Base-by-base conservation (phyloP, 2,329 filamentous ascomycete genomes). In the Alternaria solani region DNA sequence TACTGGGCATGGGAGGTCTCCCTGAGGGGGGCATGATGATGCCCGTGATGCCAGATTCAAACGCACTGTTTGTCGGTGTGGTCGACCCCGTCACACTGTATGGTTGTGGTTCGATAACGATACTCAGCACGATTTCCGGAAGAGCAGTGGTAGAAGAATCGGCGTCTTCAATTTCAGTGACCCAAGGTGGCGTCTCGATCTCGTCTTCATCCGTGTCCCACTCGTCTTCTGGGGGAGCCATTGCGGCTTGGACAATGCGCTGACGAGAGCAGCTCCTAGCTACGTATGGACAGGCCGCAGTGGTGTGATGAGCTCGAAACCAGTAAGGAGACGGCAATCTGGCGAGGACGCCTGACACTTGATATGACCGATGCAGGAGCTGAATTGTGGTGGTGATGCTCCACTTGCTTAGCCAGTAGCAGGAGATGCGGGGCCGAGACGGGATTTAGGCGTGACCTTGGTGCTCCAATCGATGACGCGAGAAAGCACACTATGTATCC, bases 371-470 rank as follows among this genome's bases (percentile, higher is more conserved):
- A 58, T 48, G 46, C 18, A 53, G 43, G 64, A 47, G 62, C 58
- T 62, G 59, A 52, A 52, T 39, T 61, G 56, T 59, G 55, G 56
- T 62, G 68, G 56, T 67, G 66, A 68, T 70, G 53, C 38, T 65
- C 58, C 54, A 64, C 58, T 51, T 55, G 56, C 48, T 63, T 62
- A 59, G 39, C 60, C 60, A 63, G 61, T 69, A 59, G 58, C 34
- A 64, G 65, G 66, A 66, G 63, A 63, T 68, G 73, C 68, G 73
- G 73, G 73, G 73, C 73, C 72, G 73, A 64, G 59, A 67, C 68
- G 67, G 65, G 67, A 51, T 64, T 68, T 41, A 52, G 49, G 63
- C 53, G 55, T 62, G 28, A 52, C 62, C 61, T 67, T 65, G 64
- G 59, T 67, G 53, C 54, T 47, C 48, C 55, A 63, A 34, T 68